Evolutionary conservation across 257 asterid genomes (phyloP).

Genomic region (Coffea canephora): DNA sequence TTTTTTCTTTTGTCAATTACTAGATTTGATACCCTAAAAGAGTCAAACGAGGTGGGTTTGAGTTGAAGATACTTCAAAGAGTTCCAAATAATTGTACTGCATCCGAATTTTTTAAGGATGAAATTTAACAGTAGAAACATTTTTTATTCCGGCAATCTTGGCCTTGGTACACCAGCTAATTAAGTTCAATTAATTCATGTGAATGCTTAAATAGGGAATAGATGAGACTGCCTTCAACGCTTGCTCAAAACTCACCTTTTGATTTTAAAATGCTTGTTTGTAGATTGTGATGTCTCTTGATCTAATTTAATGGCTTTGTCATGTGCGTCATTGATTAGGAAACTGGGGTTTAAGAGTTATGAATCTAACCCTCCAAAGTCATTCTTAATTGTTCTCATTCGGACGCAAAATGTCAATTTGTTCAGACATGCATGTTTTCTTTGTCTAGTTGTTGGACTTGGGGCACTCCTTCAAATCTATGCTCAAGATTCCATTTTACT

Average conservation of each 20-base stretch:
- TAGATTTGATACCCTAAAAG: conserved; percentile 7
- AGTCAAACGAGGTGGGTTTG: conserved; percentile 30
- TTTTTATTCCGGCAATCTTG: conserved; percentile 14
- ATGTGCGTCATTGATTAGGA: conserved; percentile 39
- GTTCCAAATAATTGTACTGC: neutral
- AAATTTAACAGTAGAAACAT: neutral
- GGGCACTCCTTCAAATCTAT: neutral
- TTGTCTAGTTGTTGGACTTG: conserved; percentile 8
- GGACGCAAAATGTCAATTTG: neutral
- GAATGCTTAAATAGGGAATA: conserved; percentile 36
- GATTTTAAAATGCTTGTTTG: neutral
- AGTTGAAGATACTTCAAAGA: conserved; percentile 4
- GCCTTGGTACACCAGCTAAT: neutral
- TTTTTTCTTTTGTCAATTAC: neutral
- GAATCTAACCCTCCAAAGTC: conserved; percentile 2
- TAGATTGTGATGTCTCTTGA: neutral
- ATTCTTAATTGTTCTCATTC: neutral
- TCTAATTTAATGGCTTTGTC: conserved; percentile 27
- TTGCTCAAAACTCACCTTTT: conserved; percentile 11
- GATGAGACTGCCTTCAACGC: conserved; percentile 33
- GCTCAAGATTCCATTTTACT: conserved; percentile 14
- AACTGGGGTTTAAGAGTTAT: conserved; percentile 5
- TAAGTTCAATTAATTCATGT: conserved; percentile 34
- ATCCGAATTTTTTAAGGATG: neutral
- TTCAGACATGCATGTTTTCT: conserved; percentile 22